Evolutionary conservation across 768 basidiomycete species (phyloP), one percentile per base, ranked within the genome.

Genomic region (Psilocybe cyanescens): DNA sequence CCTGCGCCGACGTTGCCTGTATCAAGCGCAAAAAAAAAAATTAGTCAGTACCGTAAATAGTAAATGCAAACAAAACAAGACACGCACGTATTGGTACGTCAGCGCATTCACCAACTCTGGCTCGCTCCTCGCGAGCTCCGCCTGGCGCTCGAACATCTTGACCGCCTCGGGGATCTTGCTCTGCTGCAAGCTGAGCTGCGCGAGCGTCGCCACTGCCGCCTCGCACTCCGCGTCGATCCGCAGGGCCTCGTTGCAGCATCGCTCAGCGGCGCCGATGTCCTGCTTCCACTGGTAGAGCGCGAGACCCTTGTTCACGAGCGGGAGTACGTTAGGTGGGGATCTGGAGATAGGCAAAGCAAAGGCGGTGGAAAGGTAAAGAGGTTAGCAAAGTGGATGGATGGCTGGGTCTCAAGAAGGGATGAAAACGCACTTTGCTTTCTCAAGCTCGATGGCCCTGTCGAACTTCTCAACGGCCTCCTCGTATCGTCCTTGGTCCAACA

Each of bases 271-370:
- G 6, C 79, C 81, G 59, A 94, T 83, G 71, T 99, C 94, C 71
- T 97, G 91, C 74, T 94, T 92, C 92, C 91, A 95, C 77, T 99
- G 97, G 84, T 89, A 99, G 51, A 98, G 70, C 0, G 95, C 91
- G 19, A 99, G 89, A n/a, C 96, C 95, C 72, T 97, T 97, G 87
- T 99, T 99, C 57, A 99, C 95, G 47, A 97, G 79, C 0, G 97
- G 92, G 3, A 99, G 83, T 24, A 97, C 97, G 73, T 99, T 99
- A 55, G 89, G 70, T 70, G 85, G 69, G 60, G 79, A 64, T 58
- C 75, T 78, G 54, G 11, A 17, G 28, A 49, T 30, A 17, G 53
- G 5, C 24, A 24, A 24, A 24, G 0, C 24, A 24, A 24, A 24
- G 24, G 2, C 0, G 24, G 24, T 24, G 24, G 24, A 24, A 24